These are phyloP conservation scores for Fomitopsis pinicola DNA, from an alignment of 1,284 basidiomycete species.

Conservation along the genomic window DNA sequence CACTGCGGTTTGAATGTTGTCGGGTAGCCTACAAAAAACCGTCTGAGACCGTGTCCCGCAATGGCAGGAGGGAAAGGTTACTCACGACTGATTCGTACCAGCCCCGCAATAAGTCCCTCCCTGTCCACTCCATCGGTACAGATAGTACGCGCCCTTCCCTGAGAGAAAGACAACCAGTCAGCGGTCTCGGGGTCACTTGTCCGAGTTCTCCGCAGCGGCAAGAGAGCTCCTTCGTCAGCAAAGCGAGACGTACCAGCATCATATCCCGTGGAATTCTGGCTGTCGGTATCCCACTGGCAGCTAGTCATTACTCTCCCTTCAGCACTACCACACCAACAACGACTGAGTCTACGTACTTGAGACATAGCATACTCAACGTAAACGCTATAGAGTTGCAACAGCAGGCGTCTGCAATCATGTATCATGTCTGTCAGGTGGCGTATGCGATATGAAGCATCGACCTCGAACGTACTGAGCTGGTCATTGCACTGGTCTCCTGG, in stretches of 20 bases:
- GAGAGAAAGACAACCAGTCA: neutral
- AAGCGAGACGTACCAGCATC: slow-evolving; percentile 10
- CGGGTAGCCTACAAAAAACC: neutral
- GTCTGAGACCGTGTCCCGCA: neutral
- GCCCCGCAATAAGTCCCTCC: neutral
- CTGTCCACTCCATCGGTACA: neutral
- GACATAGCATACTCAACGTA: slow-evolving; percentile 18
- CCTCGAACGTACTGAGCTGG: slow-evolving; percentile 12
- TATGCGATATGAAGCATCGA: too few relatives aligned
- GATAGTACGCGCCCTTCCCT: slow-evolving; percentile 8
- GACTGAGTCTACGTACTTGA: slow-evolving; percentile 7
- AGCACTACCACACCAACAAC: too few relatives aligned
- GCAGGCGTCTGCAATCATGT: slow-evolving; percentile 7
- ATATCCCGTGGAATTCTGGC: slow-evolving; percentile 1
- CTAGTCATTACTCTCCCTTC: neutral
- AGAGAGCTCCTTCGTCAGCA: too few relatives aligned
- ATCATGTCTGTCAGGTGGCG: too few relatives aligned
- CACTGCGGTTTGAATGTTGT: slow-evolving; percentile 8
- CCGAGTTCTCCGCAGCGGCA: too few relatives aligned
- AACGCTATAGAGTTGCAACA: slow-evolving; percentile 17
- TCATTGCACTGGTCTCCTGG: slow-evolving; percentile 16
- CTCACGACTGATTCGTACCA: slow-evolving; percentile 7
- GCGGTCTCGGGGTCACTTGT: neutral
- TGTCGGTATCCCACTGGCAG: slow-evolving; percentile 10
- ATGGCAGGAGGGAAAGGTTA: neutral